Evolutionary conservation across 768 basidiomycete species (phyloP).

Genomic region (Rhizopogon salebrosus): DNA sequence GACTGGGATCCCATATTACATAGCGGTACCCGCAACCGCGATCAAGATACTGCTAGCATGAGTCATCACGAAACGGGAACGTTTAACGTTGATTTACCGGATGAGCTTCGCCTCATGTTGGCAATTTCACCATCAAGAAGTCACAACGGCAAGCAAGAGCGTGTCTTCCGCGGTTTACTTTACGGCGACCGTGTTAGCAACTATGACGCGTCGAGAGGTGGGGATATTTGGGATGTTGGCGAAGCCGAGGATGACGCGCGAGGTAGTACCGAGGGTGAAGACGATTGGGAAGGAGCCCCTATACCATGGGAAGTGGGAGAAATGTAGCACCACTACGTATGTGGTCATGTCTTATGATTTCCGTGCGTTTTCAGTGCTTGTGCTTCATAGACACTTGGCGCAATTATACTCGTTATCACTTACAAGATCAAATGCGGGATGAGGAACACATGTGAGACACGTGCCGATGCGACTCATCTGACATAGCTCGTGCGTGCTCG

Average conservation of each 20-base stretch:
- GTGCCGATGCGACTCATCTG: constrained; percentile 11
- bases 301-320: constrained; percentile 81
- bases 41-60: constrained; percentile 15
- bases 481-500: background rate
- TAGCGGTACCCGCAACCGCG: constrained; percentile 19
- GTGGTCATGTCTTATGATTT: constrained; percentile 22
- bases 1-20: constrained; percentile 27
- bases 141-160: constrained; percentile 41
- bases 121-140: constrained; percentile 48
- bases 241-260: constrained; percentile 43
- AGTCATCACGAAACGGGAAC: constrained; percentile 30
- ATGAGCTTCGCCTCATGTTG: constrained; percentile 59
- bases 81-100: constrained; percentile 58
- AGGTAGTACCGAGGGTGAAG: constrained; percentile 48
- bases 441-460: constrained; percentile 20
- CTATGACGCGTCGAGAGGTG: constrained; percentile 62
- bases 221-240: constrained; percentile 73
- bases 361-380: constrained; percentile 24
- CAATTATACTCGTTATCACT: constrained; percentile 17
- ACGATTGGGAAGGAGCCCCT: constrained; percentile 74
- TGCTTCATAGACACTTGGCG: constrained; percentile 25
- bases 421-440: constrained; percentile 12
- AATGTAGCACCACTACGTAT: constrained; percentile 39
- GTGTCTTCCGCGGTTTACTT: constrained; percentile 54
- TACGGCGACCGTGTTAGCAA: constrained; percentile 50